These are phyloP conservation scores for Cladophialophora carrionii DNA, from an alignment of 2,329 filamentous ascomycete genomes.

Conservation along the genomic window DNA sequence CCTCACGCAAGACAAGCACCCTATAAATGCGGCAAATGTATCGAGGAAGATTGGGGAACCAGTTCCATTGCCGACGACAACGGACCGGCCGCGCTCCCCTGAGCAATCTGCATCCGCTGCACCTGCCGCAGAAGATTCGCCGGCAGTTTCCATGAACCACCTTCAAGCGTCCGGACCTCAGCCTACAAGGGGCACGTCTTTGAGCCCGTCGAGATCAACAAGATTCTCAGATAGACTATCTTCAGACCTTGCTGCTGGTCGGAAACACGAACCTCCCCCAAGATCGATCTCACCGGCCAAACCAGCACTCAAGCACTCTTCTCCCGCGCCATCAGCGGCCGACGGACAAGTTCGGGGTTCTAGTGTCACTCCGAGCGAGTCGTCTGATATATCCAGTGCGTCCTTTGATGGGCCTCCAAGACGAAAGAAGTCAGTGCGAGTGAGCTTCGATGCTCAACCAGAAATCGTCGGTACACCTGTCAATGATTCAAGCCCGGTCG, in stretches of 20 bases:
- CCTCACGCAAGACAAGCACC: slow-evolving; percentile 19
- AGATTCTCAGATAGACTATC: slow-evolving; percentile 60
- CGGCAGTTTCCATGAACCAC: slow-evolving; percentile 7
- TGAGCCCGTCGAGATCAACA: slow-evolving; percentile 60
- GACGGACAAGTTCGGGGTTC: slow-evolving; percentile 29
- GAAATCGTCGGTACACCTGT: slow-evolving; percentile 53
- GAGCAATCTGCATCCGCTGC: slow-evolving; percentile 7
- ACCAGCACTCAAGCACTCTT: slow-evolving; percentile 60
- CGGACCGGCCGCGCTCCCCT: slow-evolving; percentile 15
- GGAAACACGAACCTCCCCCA: slow-evolving; percentile 61
- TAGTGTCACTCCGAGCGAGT: slow-evolving; percentile 53
- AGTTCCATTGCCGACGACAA: slow-evolving; percentile 8
- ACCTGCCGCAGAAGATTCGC: slow-evolving; percentile 10
- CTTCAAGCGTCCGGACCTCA: slow-evolving; percentile 26
- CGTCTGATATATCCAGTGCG: slow-evolving; percentile 59
- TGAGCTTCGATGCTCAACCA: slow-evolving; percentile 70
- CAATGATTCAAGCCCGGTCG: slow-evolving; percentile 41
- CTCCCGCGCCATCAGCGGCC: slow-evolving; percentile 41
- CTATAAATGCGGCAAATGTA: slow-evolving; percentile 35
- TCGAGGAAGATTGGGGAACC: slow-evolving; percentile 38
- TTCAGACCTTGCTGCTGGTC: slow-evolving; percentile 52
- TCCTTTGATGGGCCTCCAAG: slow-evolving; percentile 50
- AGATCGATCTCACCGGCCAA: slow-evolving; percentile 65
- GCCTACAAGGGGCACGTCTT: slow-evolving; percentile 43
- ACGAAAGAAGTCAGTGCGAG: slow-evolving; percentile 60